A percentile compares a stretch with the other conserved stretches of the same genome.
phyloP scores from a whole-genome alignment of 78 protist genomes.

The Trichosphaerium sp. region DNA sequence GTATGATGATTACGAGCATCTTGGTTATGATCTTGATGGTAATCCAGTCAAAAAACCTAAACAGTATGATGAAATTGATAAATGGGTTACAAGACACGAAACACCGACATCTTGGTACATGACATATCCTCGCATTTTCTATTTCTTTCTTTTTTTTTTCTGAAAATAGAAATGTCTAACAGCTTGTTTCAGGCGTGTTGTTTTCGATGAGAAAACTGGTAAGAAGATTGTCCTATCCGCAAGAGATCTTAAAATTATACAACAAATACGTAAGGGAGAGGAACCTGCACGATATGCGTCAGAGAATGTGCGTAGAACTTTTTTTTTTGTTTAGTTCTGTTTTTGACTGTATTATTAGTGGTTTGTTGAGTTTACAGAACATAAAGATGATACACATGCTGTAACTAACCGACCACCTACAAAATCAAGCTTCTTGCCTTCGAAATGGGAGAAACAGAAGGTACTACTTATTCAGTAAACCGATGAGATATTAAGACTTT shows the following conservation, averaged over 20 bases:
- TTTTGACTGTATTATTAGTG: no score
- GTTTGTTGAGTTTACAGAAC: no score
- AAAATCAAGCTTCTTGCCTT: constrained; percentile 66
- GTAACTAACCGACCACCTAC: constrained; percentile 41
- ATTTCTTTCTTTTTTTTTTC: no score
- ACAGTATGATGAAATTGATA: constrained; percentile 58
- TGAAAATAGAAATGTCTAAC: no score
- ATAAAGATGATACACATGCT: constrained; percentile 42
- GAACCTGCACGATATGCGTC: background rate
- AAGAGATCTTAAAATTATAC: constrained; percentile 62
- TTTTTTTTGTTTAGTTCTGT: no score
- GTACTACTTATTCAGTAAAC: no score
- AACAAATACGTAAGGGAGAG: constrained; percentile 37
- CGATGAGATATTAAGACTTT: no score
- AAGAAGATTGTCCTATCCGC: constrained; percentile 49
- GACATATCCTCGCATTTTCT: background rate
- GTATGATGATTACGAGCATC: constrained; percentile 89
- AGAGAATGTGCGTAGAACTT: background rate
- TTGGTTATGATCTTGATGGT: constrained; percentile 92
- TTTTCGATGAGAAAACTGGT: constrained; percentile 65
- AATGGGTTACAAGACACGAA: constrained; percentile 38
- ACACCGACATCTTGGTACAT: constrained; percentile 5
- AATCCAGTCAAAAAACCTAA: constrained; percentile 56
- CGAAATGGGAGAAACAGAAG: constrained; percentile 56
- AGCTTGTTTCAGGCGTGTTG: constrained; percentile 51